Percentiles rank a stretch among this genome's conserved stretches.
Evolutionary conservation across 768 basidiomycete genomes (phyloP).

Genomic region (Kwoniella pini): DNA sequence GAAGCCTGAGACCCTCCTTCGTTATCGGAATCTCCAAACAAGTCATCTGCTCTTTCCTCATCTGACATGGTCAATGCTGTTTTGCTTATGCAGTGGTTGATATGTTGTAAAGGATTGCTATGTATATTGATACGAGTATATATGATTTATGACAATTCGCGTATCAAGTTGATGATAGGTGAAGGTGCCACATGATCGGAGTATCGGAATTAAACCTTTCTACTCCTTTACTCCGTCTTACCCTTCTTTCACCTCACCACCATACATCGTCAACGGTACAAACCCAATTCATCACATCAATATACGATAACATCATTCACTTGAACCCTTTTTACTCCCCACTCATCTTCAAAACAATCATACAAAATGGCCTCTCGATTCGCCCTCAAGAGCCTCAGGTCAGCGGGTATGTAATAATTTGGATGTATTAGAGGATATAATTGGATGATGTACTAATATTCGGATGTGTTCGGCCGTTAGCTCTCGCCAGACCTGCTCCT

Average conservation of each 20-base stretch:
- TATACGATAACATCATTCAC: neutral
- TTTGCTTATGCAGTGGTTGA: too few species aligned
- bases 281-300: neutral
- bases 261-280: neutral
- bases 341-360: constrained; percentile 8
- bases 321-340: constrained; percentile 13
- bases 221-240: neutral
- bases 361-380: constrained; percentile 46
- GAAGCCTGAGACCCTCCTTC: neutral
- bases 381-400: constrained; percentile 44
- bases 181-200: constrained; percentile 21
- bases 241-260: neutral
- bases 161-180: neutral
- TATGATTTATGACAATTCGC: neutral
- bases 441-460: constrained; percentile 14
- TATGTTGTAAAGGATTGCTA: too few species aligned
- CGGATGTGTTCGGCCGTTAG: constrained; percentile 23
- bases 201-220: constrained; percentile 20
- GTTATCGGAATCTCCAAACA: constrained; percentile 31
- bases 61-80: constrained; percentile 31
- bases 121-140: too few species aligned
- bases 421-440: too few species aligned
- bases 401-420: constrained; percentile 46
- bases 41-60: constrained; percentile 35
- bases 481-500: constrained; percentile 30